Evolutionary conservation across 768 basidiomycete species (phyloP).

Genomic region (Hygrophoropsis aurantiaca): DNA sequence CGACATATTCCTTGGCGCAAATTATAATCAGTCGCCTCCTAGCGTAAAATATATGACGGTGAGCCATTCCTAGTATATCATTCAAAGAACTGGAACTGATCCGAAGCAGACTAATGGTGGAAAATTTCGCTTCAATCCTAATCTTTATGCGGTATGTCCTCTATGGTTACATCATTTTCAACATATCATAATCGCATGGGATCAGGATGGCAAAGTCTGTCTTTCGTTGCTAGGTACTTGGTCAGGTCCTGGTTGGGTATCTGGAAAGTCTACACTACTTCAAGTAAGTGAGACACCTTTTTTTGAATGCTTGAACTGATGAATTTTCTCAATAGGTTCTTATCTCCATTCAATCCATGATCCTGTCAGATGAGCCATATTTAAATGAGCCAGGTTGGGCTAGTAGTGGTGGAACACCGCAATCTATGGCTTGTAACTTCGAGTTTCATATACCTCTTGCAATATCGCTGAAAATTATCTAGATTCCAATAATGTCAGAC

Average conservation of each 20-base stretch:
- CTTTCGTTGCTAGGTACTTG: conserved; percentile 90
- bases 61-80: conserved; percentile 9
- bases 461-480: conserved; percentile 10
- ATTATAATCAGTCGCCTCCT: conserved; percentile 87
- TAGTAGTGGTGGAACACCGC: conserved; percentile 64
- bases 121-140: conserved; percentile 91
- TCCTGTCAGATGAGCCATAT: conserved; percentile 90
- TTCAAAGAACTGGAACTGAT: conserved; percentile 12
- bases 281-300: conserved; percentile 49
- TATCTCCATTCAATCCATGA: conserved; percentile 96
- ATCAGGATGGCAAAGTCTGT: conserved; percentile 91
- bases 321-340: conserved; percentile 49
- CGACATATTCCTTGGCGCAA: conserved; percentile 90
- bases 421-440: conserved; percentile 72
- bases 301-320: not conserved
- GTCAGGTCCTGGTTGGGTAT: conserved; percentile 90
- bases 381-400: conserved; percentile 93
- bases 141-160: conserved; percentile 78
- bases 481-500: conserved; percentile 91
- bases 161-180: not conserved
- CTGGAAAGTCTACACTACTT: conserved; percentile 86
- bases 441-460: not conserved
- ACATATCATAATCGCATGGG: not conserved
- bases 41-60: conserved; percentile 68
- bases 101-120: conserved; percentile 73